Conservation (phyloP, 495 filamentous ascomycete species). For the Platismatia glauca region DNA sequence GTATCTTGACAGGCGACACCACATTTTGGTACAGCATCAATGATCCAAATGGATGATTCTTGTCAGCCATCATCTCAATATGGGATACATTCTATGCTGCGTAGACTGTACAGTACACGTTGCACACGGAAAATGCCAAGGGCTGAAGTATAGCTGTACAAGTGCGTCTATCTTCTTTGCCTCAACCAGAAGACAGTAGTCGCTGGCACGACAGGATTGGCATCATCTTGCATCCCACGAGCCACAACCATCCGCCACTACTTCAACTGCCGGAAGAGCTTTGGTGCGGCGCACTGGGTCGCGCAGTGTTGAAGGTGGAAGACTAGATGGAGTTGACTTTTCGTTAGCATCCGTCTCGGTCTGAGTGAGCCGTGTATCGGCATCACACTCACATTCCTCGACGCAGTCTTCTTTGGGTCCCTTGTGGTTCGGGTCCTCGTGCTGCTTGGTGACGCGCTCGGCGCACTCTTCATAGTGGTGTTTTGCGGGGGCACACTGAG, state of each 20-base stretch:
- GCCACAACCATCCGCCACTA: constrained; percentile 27
- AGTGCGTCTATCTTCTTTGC: not conserved
- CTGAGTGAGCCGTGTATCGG: not conserved
- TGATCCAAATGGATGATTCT: not conserved
- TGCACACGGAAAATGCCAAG: not conserved
- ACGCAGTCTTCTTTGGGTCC: constrained; percentile 84
- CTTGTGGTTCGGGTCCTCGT: constrained; percentile 54
- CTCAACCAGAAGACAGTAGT: not conserved
- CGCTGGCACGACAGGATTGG: not conserved
- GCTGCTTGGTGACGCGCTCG: constrained; percentile 74
- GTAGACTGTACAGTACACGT: constrained; percentile 6
- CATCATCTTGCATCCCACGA: not conserved
- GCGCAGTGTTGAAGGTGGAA: constrained; percentile 98
- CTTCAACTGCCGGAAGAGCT: constrained; percentile 85
- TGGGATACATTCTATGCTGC: constrained; percentile 11
- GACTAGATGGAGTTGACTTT: constrained; percentile 44
- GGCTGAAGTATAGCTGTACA: constrained; percentile 14
- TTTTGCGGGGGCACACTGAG: constrained; percentile 77
- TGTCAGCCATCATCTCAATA: not conserved
- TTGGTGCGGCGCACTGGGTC: constrained; percentile 82
- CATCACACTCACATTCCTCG: constrained; percentile 83
- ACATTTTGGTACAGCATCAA: not conserved
- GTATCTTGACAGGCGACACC: not conserved
- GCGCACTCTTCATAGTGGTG: constrained; percentile 98
- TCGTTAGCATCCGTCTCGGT: not conserved